phyloP scores from a whole-genome alignment of 108 stramenopile genomes.

The Skeletonema marinoi region DNA sequence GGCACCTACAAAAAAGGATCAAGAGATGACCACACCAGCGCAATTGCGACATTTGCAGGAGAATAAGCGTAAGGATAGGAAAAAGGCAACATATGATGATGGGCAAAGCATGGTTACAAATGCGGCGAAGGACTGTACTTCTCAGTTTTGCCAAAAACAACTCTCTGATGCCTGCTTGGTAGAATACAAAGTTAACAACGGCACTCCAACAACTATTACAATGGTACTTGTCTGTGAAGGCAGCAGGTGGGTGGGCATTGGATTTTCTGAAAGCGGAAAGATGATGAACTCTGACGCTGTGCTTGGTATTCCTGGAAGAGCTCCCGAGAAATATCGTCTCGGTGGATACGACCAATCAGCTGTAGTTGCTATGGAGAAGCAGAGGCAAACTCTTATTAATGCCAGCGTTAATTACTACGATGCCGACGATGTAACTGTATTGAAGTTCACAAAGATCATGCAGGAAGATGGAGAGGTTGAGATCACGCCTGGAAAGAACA shows the following conservation, averaged over 20 bases:
- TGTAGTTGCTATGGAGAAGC: neutral
- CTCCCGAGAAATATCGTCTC: neutral
- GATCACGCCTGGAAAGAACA: neutral
- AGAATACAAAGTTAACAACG: neutral
- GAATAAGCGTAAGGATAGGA: neutral
- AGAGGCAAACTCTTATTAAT: neutral
- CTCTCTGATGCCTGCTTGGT: neutral
- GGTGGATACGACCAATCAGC: neutral
- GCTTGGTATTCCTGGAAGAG: neutral
- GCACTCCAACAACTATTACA: neutral
- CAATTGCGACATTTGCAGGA: neutral
- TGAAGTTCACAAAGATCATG: conserved; percentile 2
- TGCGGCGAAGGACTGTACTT: neutral
- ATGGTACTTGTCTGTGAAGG: neutral
- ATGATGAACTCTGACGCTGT: neutral
- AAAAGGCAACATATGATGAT: neutral
- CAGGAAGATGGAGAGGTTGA: neutral
- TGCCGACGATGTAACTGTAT: neutral
- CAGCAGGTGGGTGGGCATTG: neutral
- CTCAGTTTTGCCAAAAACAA: neutral
- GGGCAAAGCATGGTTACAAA: neutral
- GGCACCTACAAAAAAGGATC: neutral
- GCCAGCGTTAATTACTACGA: neutral
- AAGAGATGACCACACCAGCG: neutral
- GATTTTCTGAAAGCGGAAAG: neutral